Conservation (phyloP, 164 flowering plant genomes). For the Sedum album region DNA sequence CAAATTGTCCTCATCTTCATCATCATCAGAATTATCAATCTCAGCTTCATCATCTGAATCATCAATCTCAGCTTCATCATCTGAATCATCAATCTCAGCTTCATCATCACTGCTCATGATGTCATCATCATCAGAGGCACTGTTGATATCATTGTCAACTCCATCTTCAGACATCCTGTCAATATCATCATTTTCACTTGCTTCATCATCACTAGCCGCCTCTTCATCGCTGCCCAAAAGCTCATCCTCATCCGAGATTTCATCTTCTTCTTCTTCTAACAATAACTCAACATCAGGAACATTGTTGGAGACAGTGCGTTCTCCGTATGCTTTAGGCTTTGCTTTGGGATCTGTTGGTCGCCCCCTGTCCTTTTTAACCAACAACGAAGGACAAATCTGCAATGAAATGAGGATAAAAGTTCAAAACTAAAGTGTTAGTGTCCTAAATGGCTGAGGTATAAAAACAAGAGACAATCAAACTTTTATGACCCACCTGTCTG, state of each 20-base stretch:
- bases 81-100: conserved; percentile 16
- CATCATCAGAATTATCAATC: conserved; percentile 11
- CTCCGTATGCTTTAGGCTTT: conserved; percentile 85
- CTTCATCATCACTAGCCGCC: conserved; percentile 21
- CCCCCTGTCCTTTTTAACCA: conserved; percentile 86
- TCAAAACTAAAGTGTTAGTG: background rate
- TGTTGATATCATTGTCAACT: conserved; percentile 4
- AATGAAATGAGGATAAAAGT: conserved; percentile 11
- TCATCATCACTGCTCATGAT: conserved; percentile 12
- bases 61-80: conserved; percentile 5
- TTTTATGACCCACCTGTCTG: conserved; percentile 49
- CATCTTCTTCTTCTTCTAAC: conserved; percentile 21
- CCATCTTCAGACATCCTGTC: conserved; percentile 3
- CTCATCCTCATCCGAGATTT: conserved; percentile 18
- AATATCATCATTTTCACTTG: conserved; percentile 11
- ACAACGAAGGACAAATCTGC: conserved; percentile 78
- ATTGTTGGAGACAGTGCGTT: conserved; percentile 44
- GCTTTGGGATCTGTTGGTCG: conserved; percentile 74
- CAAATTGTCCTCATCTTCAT: conserved; percentile 6
- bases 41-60: conserved; percentile 22
- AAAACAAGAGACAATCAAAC: background rate
- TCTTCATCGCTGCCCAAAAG: conserved; percentile 16
- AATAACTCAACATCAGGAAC: conserved; percentile 74
- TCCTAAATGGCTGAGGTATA: background rate
- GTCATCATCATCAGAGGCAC: conserved; percentile 7